A percentile compares a stretch with the other conserved stretches of the same genome.
Evolutionary conservation across 805 yeast species (phyloP).

Genomic region (Spencermartinsiella europaea): DNA sequence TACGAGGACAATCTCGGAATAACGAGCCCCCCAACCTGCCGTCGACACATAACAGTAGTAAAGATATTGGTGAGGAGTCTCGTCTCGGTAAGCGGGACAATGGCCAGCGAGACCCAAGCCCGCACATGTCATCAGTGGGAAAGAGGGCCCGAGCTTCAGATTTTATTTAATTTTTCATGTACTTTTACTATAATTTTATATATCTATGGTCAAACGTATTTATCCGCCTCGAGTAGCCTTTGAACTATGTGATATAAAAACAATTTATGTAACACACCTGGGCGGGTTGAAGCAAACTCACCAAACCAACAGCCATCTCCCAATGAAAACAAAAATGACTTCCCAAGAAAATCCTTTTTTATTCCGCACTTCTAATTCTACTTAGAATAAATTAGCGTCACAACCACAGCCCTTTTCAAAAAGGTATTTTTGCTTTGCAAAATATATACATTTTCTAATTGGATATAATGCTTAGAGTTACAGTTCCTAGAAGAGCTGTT

Average conservation of each 20-base stretch:
- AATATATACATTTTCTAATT: background rate
- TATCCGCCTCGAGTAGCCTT: too few relatives aligned
- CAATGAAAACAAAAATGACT: background rate
- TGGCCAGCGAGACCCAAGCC: background rate
- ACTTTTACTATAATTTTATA: too few relatives aligned
- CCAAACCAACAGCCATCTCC: background rate
- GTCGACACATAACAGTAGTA: too few relatives aligned
- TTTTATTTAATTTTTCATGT: background rate
- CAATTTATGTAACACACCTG: too few relatives aligned
- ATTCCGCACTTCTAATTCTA: background rate
- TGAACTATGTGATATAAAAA: too few relatives aligned
- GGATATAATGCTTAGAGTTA: constrained; percentile 1
- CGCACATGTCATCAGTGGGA: background rate
- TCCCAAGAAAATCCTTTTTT: too few relatives aligned
- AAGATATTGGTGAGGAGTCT: too few relatives aligned
- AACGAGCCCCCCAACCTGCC: too few relatives aligned
- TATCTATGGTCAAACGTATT: too few relatives aligned
- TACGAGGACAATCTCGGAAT: too few relatives aligned
- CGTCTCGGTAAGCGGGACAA: background rate
- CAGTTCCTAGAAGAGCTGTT: constrained; percentile 1
- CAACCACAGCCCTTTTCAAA: background rate
- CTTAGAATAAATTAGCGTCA: background rate
- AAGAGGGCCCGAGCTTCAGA: background rate
- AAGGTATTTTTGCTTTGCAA: constrained; percentile 9
- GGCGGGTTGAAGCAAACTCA: too few relatives aligned